Conservation (phyloP, 306 rosid genomes). For the Pterocarpus santalinus region DNA sequence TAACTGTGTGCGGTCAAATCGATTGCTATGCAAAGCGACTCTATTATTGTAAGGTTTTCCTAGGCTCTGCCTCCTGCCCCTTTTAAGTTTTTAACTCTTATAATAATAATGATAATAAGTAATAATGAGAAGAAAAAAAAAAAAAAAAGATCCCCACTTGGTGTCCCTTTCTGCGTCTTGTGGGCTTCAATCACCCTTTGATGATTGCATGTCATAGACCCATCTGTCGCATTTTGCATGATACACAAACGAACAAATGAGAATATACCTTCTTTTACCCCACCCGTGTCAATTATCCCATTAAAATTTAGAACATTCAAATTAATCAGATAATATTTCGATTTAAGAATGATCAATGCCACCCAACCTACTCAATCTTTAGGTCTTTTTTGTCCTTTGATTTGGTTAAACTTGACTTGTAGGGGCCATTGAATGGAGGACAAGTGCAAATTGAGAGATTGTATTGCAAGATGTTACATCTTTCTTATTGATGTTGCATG, state of each 20-base stretch:
- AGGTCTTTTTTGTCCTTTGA: conserved; percentile 28
- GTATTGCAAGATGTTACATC: conserved; percentile 36
- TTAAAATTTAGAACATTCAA: conserved; percentile 1
- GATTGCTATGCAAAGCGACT: conserved; percentile 42
- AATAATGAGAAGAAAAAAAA: neutral
- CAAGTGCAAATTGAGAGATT: conserved; percentile 45
- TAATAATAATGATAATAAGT: neutral
- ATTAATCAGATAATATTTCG: conserved; percentile 32
- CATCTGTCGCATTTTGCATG: conserved; percentile 55
- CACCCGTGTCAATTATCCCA: conserved; percentile 42
- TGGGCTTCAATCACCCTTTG: conserved; percentile 61
- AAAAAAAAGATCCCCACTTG: conserved; percentile 43
- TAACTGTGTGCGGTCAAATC: conserved; percentile 56
- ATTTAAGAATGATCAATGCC: neutral
- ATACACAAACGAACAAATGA: conserved; percentile 57
- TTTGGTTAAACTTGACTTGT: conserved; percentile 33
- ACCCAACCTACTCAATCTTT: conserved; percentile 4
- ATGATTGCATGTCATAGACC: conserved; percentile 58
- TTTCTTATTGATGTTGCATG: conserved; percentile 32
- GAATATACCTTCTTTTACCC: conserved; percentile 51
- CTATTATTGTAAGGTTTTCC: conserved; percentile 61
- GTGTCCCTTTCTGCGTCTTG: conserved; percentile 56
- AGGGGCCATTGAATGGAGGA: conserved; percentile 40
- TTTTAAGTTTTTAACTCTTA: neutral
- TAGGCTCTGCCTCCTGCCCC: conserved; percentile 39